These are phyloP conservation scores for Dactylorhiza incarnata DNA, from an alignment of 106 monocot species.

Conservation along the genomic window DNA sequence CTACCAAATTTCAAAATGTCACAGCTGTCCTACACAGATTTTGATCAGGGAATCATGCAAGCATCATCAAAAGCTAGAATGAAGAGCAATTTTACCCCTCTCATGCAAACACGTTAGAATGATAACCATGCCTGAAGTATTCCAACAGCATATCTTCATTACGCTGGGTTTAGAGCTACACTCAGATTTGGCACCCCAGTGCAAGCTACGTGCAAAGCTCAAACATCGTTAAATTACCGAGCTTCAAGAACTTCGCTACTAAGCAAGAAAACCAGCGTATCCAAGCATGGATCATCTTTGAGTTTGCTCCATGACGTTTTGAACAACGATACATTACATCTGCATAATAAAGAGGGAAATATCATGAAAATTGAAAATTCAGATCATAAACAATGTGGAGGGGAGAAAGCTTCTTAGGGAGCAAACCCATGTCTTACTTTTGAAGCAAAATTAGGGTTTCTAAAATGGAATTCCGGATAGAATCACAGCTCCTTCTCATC, in stretches of 20 bases:
- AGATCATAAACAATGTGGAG: not conserved
- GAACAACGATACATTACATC: constrained; percentile 69
- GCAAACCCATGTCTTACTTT: constrained; percentile 23
- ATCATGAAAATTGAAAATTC: not conserved
- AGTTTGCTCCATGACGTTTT: constrained; percentile 71
- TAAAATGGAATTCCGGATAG: constrained; percentile 40
- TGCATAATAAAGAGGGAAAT: constrained; percentile 15
- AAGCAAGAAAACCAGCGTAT: constrained; percentile 20
- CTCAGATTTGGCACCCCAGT: not conserved
- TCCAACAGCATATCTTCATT: not conserved
- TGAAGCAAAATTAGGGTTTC: constrained; percentile 55
- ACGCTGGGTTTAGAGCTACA: not conserved
- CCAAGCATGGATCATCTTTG: constrained; percentile 51
- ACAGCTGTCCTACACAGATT: no score
- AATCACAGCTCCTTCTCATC: constrained; percentile 49
- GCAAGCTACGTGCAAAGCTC: constrained; percentile 2
- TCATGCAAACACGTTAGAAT: not conserved
- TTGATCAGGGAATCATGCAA: not conserved
- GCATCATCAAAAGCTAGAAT: not conserved
- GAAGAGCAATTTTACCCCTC: not conserved
- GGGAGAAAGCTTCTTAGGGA: not conserved
- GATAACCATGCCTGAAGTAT: constrained; percentile 3
- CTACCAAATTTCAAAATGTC: no score
- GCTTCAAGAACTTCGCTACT: not conserved
- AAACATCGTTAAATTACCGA: not conserved